These are phyloP conservation scores for Boletales sp. DNA, from an alignment of 768 basidiomycete genomes.

Conservation along the genomic window DNA sequence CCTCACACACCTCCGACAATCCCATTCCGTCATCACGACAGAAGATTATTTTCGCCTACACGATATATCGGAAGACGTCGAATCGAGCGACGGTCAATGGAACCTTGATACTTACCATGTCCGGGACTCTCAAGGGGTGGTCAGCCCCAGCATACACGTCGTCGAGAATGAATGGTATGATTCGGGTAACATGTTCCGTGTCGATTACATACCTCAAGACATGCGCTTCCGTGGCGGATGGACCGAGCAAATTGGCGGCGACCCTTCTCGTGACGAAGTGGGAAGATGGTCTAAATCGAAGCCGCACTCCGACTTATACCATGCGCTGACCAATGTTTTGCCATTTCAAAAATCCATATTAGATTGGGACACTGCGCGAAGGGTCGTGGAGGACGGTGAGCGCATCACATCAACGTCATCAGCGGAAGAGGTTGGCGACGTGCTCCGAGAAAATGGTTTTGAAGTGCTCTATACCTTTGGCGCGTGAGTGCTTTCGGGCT, in stretches of 20 bases:
- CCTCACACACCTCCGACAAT: constrained; percentile 34
- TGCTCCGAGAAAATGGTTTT: constrained; percentile 37
- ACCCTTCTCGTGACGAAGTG: constrained; percentile 9
- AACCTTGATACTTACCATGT: constrained; percentile 32
- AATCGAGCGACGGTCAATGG: constrained; percentile 39
- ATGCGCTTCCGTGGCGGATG: constrained; percentile 33
- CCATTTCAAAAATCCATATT: constrained; percentile 12
- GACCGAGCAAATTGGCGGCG: constrained; percentile 9
- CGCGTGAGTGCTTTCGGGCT: constrained; percentile 30
- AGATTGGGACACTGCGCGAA: constrained; percentile 22
- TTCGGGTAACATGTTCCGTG: constrained; percentile 30
- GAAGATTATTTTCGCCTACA: constrained; percentile 43
- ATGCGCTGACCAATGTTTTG: constrained; percentile 14
- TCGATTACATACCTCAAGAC: constrained; percentile 33
- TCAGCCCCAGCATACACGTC: constrained; percentile 25
- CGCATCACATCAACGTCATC: constrained; percentile 19
- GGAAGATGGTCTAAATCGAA: constrained; percentile 20
- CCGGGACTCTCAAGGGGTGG: constrained; percentile 10
- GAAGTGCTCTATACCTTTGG: constrained; percentile 40
- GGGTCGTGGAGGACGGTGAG: constrained; percentile 18
- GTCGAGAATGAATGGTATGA: constrained; percentile 41
- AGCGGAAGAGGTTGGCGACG: constrained; percentile 27
- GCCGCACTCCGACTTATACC: constrained; percentile 13
- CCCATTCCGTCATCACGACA: constrained; percentile 37
- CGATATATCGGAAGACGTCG: constrained; percentile 28